phyloP scores from a whole-genome alignment of 2,329 filamentous ascomycete genomes.

The Aureobasidium sp. region DNA sequence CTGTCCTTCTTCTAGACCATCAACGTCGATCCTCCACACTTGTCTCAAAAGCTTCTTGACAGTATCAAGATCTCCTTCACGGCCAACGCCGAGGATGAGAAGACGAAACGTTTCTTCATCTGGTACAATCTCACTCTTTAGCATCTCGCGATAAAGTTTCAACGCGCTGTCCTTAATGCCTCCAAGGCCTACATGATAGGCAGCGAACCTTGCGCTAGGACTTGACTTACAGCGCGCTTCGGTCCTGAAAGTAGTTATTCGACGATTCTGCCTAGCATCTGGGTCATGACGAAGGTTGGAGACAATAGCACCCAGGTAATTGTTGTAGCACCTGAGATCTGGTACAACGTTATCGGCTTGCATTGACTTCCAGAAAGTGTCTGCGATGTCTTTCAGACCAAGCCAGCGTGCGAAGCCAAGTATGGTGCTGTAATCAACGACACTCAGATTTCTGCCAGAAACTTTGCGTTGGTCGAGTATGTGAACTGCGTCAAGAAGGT shows the following conservation, averaged over 20 bases:
- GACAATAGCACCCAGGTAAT: conserved; percentile 44
- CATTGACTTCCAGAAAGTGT: conserved; percentile 42
- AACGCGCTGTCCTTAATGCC: conserved; percentile 28
- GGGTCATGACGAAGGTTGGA: conserved; percentile 35
- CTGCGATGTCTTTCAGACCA: conserved; percentile 38
- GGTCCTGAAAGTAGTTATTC: conserved; percentile 29
- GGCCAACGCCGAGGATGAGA: conserved; percentile 45
- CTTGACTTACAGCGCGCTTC: conserved; percentile 15
- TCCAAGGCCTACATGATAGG: conserved; percentile 24
- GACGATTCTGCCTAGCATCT: conserved; percentile 33
- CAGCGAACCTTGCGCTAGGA: conserved; percentile 11
- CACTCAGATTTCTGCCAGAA: conserved; percentile 32
- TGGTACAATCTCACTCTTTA: conserved; percentile 34
- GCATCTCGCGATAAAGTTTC: conserved; percentile 43
- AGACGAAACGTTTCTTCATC: conserved; percentile 49
- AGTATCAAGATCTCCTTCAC: conserved; percentile 44
- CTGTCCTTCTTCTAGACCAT: conserved; percentile 15
- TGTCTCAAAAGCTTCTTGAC: conserved; percentile 43
- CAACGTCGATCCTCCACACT: conserved; percentile 49
- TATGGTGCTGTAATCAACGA: conserved; percentile 46
- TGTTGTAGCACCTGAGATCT: conserved; percentile 48
- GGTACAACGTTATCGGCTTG: conserved; percentile 32
- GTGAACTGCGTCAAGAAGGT: conserved; percentile 30
- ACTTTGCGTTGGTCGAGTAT: conserved; percentile 34
- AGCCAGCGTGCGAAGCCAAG: conserved; percentile 45